Base-by-base conservation (phyloP, 2,329 filamentous ascomycete genomes). In the Botrytis fabae region DNA sequence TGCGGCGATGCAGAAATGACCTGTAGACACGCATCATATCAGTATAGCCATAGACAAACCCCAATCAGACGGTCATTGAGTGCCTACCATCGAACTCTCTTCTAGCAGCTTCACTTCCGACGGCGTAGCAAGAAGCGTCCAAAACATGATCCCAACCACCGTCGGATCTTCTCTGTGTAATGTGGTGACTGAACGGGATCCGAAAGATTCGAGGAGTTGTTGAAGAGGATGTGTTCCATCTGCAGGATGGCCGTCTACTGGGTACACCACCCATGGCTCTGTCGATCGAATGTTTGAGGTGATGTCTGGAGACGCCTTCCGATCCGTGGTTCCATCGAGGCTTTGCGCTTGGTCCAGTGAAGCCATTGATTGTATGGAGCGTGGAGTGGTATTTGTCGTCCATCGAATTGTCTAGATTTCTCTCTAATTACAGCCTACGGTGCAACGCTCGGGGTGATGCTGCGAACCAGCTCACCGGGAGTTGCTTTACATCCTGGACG, bases 81-180 rank as follows among this genome's bases (percentile, higher is more conserved):
- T 42, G 9, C 60, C 16, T 25, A 63, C 38, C 60, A 42, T 2
- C 20, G 60, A 0, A 20, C 12, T 63, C 10, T 63, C 60, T 2
- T 63, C 60, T 6, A 44, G 25, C 40, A 42, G 20, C 60, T 63
- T 63, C 38, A 44, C 38, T 6, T 63, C 38, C 8, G 61, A 44
- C 14, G 16, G 38, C n/a, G 16, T 63, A 6, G 9, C 25, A 22
- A 28, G 38, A 2, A 63, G 38, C 16, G 14, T 28, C 61, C 61
- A 63, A 44, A 1, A 63, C 25, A 42, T 20, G 12, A 63, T 63
- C 7, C 38, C 61, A 6, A 62, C 12, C 6, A 6, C 1, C 25
- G 22, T 42, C n/a, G 25, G 32, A 42, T 1, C 6, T 20, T 1
- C 0, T 0, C 1, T 32, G 0, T 1, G 0, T 7, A 63, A 44